phyloP scores from a whole-genome alignment of 768 basidiomycete genomes.

The Scleroderma bovista region DNA sequence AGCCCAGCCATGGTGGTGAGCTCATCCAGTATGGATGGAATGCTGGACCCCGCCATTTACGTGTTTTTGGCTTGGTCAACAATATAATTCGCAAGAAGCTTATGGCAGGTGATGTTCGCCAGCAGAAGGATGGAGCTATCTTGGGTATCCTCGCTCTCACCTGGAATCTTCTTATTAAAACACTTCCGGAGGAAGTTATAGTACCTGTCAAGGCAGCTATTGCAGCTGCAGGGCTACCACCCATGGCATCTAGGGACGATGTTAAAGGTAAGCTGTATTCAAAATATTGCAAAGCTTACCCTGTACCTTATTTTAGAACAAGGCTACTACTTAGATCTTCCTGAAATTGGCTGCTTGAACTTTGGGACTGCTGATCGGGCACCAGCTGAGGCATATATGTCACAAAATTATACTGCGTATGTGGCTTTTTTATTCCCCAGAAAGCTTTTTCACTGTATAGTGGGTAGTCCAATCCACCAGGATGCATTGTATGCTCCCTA shows the following conservation, averaged over 20 bases:
- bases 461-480: neutral
- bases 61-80: conserved; percentile 1
- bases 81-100: neutral
- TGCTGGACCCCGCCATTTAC: neutral
- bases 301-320: too few species aligned
- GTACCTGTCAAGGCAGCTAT: too few species aligned
- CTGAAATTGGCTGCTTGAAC: neutral
- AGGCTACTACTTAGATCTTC: neutral
- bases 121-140: neutral
- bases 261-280: too few species aligned
- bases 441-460: neutral
- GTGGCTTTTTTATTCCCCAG: neutral
- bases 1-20: neutral
- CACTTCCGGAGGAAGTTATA: too few species aligned
- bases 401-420: neutral
- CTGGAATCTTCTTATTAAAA: too few species aligned
- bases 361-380: neutral
- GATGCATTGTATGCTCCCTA: neutral
- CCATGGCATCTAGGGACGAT: neutral
- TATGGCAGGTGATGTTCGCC: neutral
- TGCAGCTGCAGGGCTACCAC: too few species aligned
- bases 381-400: conserved; percentile 2
- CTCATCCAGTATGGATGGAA: neutral
- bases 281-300: too few species aligned
- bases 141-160: neutral